These are phyloP conservation scores for Candida vaughaniae DNA, from an alignment of 805 yeast species.

Conservation along the genomic window DNA sequence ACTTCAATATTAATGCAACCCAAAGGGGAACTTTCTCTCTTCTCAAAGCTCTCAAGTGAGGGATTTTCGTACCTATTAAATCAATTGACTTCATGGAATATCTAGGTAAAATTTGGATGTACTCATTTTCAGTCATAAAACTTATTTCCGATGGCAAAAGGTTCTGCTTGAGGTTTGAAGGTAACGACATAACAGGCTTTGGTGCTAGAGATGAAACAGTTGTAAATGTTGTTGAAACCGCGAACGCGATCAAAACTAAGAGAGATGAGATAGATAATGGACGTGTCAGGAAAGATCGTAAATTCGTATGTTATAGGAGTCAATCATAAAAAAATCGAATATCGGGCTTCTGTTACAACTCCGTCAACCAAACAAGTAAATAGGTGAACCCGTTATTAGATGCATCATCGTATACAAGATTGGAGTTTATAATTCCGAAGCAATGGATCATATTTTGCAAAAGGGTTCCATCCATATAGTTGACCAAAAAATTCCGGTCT, in stretches of 20 bases:
- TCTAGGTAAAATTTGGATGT: constrained; percentile 73
- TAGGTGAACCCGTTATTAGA: constrained; percentile 17
- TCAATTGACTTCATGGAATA: constrained; percentile 64
- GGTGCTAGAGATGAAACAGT: not conserved
- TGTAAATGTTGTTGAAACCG: no score
- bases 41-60: constrained; percentile 64
- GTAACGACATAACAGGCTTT: constrained; percentile 55
- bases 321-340: not conserved
- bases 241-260: no score
- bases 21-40: constrained; percentile 76
- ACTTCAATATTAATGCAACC: constrained; percentile 80
- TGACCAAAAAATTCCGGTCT: constrained; percentile 8
- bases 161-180: constrained; percentile 50
- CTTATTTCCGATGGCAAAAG: constrained; percentile 77
- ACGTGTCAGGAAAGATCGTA: no score
- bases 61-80: constrained; percentile 62
- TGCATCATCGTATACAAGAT: constrained; percentile 4
- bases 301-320: not conserved
- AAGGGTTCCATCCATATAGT: constrained; percentile 10
- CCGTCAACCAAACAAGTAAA: constrained; percentile 23
- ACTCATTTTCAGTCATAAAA: constrained; percentile 81
- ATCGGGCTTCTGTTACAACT: not conserved
- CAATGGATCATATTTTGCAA: constrained; percentile 13
- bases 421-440: constrained; percentile 15
- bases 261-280: no score